These are phyloP conservation scores for Leccinum rimulosum DNA, from an alignment of 768 basidiomycete species.

Conservation along the genomic window DNA sequence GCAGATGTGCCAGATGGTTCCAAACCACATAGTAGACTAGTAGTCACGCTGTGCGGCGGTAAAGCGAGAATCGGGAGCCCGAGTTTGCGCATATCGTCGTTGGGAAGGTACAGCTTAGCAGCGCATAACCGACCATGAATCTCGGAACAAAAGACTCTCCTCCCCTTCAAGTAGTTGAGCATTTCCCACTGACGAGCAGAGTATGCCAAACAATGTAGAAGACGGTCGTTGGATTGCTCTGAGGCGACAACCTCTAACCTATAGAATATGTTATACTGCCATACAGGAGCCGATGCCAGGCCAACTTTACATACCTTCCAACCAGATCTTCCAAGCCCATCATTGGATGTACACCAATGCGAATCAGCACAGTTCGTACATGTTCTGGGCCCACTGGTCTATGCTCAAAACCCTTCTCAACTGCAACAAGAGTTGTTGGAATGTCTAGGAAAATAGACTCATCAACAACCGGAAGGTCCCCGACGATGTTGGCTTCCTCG, in stretches of 20 bases:
- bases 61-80: slow-evolving; percentile 70
- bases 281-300: slow-evolving; percentile 39
- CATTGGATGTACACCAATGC: slow-evolving; percentile 36
- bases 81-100: slow-evolving; percentile 60
- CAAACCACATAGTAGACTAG: neutral
- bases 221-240: slow-evolving; percentile 13
- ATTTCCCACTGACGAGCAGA: slow-evolving; percentile 45
- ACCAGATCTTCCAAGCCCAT: slow-evolving; percentile 12
- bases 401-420: neutral
- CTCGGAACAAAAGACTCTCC: slow-evolving; percentile 7
- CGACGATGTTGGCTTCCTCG: slow-evolving; percentile 78
- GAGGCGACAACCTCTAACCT: slow-evolving; percentile 13
- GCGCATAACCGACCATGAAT: slow-evolving; percentile 1
- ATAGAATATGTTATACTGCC: neutral
- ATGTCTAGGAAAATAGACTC: slow-evolving; percentile 1
- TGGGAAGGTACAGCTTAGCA: slow-evolving; percentile 77
- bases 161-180: slow-evolving; percentile 1
- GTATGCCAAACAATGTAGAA: slow-evolving; percentile 53
- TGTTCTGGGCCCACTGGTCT: neutral
- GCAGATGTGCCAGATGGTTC: neutral
- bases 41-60: neutral
- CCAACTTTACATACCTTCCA: slow-evolving; percentile 31
- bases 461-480: slow-evolving; percentile 6
- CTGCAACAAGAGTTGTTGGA: neutral
- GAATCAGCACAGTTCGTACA: slow-evolving; percentile 4